These are phyloP conservation scores for Saccharomycopsis amapae DNA, from an alignment of 805 yeast species.

Conservation along the genomic window DNA sequence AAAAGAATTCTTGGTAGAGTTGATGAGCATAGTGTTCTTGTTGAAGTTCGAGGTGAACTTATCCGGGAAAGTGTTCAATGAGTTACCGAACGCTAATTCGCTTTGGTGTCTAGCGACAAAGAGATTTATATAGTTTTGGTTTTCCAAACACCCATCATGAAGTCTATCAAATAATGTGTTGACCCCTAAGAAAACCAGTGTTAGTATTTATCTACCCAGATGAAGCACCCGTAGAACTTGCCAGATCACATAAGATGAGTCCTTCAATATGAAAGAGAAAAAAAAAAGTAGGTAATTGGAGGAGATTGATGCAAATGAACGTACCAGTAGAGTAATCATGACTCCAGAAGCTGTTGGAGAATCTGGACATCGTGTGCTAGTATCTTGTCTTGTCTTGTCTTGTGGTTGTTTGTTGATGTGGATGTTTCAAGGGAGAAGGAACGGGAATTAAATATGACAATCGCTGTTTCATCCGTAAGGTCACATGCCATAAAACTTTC, in stretches of 20 bases:
- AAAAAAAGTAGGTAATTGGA: too few species aligned
- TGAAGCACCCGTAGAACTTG: too few species aligned
- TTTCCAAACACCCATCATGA: conserved; percentile 48
- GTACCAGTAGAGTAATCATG: conserved; percentile 49
- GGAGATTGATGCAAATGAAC: conserved; percentile 19
- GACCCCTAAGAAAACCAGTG: conserved; percentile 36
- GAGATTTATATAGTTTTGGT: conserved; percentile 57
- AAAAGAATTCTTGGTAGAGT: conserved; percentile 57
- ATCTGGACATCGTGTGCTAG: conserved; percentile 41
- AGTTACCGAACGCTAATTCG: conserved; percentile 59
- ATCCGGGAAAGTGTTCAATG: conserved; percentile 36
- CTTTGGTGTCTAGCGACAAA: conserved; percentile 66
- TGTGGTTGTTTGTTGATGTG: too few species aligned
- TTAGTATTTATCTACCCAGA: neutral
- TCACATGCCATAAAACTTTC: too few species aligned
- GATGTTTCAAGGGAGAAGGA: too few species aligned
- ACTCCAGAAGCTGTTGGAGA: conserved; percentile 76
- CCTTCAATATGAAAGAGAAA: too few species aligned
- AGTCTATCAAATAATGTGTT: conserved; percentile 45
- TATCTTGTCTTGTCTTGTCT: too few species aligned
- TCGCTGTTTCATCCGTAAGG: too few species aligned
- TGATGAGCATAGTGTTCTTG: conserved; percentile 45
- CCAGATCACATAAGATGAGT: too few species aligned
- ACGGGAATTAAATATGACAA: too few species aligned
- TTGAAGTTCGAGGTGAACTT: conserved; percentile 32